Evolutionary conservation across 1,139 yeast genomes (phyloP), one percentile per base, ranked within the genome.

Genomic region (Geotrichum klebahnii): DNA sequence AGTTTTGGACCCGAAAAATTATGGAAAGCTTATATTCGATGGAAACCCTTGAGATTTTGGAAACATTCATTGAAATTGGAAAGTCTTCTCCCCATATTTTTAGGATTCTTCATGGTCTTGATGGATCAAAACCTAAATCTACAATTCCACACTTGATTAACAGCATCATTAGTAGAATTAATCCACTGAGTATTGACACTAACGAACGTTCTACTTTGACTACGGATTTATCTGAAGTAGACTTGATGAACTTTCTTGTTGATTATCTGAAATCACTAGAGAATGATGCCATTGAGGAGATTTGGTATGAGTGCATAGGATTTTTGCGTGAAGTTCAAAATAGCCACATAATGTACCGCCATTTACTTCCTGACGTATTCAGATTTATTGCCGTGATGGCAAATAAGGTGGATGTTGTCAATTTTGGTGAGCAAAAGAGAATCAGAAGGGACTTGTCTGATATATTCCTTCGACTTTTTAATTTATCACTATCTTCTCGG

Each of bases 51-150:
- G 95, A 88, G 60, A 81, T 84, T 0, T 67, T 89, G 52, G 94
- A 84, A 60, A 74, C 80, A 4, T 67, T 88, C 54, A 74, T 86
- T 20, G 70, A 69, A 24, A 64, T 70, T 43, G 56, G 56, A 16
- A 48, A 38, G 14, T 36, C 55, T 8, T 51, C 50, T 60, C 38
- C 59, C 6, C 52, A 63, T 23, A 66, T 75, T 4, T 73, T 76
- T 57, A 84, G 83, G 57, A 61, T 87, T 3, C 67, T 85, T 23
- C 89, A 85, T 64, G 82, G 86, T 8, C 70, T 92, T 44, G 97
- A 90, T 67, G 94, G 95, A 0, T 84, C 96, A 2, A 78, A 87
- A 55, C 84, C 95, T 0, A 87, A 82, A 53, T 61, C 80, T 3
- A 85, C 95, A 0, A 70, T 89, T 19, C 94, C 95, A 0, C 75